These are phyloP conservation scores for Silene noctiflora DNA, from an alignment of 179 eudicot genomes.

Conservation along the genomic window DNA sequence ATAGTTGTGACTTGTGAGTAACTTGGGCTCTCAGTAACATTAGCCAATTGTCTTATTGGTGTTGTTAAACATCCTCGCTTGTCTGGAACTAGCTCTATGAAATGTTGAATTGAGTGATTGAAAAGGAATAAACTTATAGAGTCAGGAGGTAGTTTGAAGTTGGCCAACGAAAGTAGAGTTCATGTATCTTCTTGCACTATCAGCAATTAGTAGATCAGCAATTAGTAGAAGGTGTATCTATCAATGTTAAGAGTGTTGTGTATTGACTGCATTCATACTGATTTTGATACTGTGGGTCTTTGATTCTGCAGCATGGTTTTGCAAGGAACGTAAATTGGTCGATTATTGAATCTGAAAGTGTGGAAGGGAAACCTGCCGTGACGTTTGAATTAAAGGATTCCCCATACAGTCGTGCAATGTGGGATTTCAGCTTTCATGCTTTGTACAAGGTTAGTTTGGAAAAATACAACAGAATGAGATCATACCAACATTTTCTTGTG, in stretches of 20 bases:
- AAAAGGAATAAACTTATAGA: no score
- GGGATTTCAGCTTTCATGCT: slow-evolving; percentile 94
- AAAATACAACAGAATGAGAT: no score
- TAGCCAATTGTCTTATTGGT: no score
- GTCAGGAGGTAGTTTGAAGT: background rate
- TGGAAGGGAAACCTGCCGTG: slow-evolving; percentile 62
- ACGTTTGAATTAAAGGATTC: slow-evolving; percentile 81
- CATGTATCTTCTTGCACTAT: background rate
- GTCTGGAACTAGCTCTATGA: no score
- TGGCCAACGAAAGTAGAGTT: background rate
- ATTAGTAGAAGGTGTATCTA: background rate
- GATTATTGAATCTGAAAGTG: slow-evolving; percentile 58
- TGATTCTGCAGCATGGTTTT: slow-evolving; percentile 81
- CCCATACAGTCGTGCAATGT: slow-evolving; percentile 86
- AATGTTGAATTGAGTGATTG: no score
- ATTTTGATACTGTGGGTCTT: slow-evolving; percentile 17
- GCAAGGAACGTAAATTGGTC: slow-evolving; percentile 92
- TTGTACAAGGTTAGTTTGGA: slow-evolving; percentile 57
- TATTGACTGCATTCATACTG: background rate
- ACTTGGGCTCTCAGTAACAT: no score
- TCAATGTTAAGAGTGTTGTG: background rate
- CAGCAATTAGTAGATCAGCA: background rate
- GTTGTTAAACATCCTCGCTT: no score
- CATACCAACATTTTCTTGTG: no score
- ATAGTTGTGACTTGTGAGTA: no score